Percentiles rank a stretch among this genome's conserved stretches.
These are phyloP conservation scores for Neurospora sp. DNA, from an alignment of 495 filamentous ascomycete genomes.

Conservation along the genomic window DNA sequence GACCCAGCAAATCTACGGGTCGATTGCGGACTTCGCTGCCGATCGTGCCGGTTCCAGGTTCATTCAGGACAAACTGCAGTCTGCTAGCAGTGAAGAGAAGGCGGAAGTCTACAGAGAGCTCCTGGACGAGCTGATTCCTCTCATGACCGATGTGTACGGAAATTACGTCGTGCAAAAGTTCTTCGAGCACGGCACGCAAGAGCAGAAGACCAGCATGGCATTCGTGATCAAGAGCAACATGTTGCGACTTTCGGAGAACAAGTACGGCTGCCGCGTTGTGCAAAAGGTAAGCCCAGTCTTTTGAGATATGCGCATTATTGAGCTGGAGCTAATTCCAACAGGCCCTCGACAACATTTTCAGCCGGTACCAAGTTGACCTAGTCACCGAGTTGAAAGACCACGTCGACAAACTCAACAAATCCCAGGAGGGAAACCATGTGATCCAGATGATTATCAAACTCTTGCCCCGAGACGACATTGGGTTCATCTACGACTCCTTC, in stretches of 20 bases:
- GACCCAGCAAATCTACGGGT: conserved; percentile 66
- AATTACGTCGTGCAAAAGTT: conserved; percentile 99
- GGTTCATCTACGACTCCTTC: conserved; percentile 84
- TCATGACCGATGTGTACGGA: conserved; percentile 95
- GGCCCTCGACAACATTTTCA: conserved; percentile 87
- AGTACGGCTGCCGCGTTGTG: conserved; percentile 94
- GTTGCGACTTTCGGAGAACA: conserved; percentile 67
- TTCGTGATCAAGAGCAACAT: conserved; percentile 81
- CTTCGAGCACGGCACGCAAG: conserved; percentile 92
- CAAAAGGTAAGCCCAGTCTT: conserved; percentile 58
- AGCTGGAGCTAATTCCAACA: conserved; percentile 21
- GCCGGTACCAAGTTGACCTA: conserved; percentile 78
- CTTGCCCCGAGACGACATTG: conserved; percentile 70
- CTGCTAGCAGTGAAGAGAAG: conserved; percentile 94
- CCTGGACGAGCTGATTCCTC: conserved; percentile 64
- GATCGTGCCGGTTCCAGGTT: conserved; percentile 94
- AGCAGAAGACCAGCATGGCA: conserved; percentile 81
- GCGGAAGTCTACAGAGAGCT: conserved; percentile 89
- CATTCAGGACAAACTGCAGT: conserved; percentile 90
- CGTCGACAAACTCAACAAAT: conserved; percentile 70
- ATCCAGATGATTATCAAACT: conserved; percentile 91
- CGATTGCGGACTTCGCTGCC: conserved; percentile 90
- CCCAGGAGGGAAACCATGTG: conserved; percentile 95
- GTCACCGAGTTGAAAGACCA: conserved; percentile 75
- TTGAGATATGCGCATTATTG: not conserved